Evolutionary conservation across 2,329 filamentous ascomycete species (phyloP).

Genomic region (Ascochyta clinopodiicola): DNA sequence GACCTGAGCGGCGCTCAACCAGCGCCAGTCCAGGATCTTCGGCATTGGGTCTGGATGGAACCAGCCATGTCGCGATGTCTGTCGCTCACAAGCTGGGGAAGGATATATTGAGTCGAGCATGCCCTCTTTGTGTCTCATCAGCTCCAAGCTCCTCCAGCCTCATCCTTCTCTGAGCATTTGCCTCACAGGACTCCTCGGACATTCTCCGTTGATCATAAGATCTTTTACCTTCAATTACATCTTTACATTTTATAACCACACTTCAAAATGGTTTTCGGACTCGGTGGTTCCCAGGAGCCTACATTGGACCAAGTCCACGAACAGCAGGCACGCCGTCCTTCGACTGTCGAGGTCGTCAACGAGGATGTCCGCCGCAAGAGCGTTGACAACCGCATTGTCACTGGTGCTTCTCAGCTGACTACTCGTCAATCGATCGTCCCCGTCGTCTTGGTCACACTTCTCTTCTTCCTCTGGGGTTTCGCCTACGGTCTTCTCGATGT

Average conservation of each 20-base stretch:
- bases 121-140: constrained; percentile 27
- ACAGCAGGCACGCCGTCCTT: constrained; percentile 47
- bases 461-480: constrained; percentile 62
- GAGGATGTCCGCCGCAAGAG: constrained; percentile 42
- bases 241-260: constrained; percentile 3
- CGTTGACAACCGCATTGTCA: constrained; percentile 44
- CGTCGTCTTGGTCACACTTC: constrained; percentile 54
- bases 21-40: constrained; percentile 22
- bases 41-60: constrained; percentile 32
- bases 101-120: constrained; percentile 29
- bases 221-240: constrained; percentile 3
- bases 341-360: constrained; percentile 42
- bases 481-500: constrained; percentile 55
- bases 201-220: background rate
- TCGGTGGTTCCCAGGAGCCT: constrained; percentile 40
- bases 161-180: constrained; percentile 18
- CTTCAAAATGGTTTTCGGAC: constrained; percentile 37
- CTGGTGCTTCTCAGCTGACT: constrained; percentile 50
- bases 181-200: constrained; percentile 4
- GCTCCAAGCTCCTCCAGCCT: constrained; percentile 28
- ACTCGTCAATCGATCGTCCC: constrained; percentile 57
- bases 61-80: constrained; percentile 25
- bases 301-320: constrained; percentile 45
- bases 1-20: constrained; percentile 22
- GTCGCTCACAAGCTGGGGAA: constrained; percentile 19